Base-by-base conservation (phyloP, 495 filamentous ascomycete genomes). In the Pseudomonodictys pantanalensis region DNA sequence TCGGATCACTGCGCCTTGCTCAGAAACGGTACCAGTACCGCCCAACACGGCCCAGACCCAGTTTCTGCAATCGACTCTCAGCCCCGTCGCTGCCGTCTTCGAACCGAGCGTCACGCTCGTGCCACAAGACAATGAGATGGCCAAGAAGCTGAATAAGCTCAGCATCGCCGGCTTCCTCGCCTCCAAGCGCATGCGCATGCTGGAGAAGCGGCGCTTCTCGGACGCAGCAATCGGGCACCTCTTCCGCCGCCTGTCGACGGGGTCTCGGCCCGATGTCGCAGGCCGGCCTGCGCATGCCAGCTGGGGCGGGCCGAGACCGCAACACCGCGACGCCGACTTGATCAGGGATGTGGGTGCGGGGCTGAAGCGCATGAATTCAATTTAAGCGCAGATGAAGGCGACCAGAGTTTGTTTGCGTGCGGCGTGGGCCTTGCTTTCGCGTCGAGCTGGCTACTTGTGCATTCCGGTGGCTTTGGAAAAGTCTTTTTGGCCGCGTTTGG, bases 101-200 rank as follows among this genome's bases (percentile, higher is more conserved):
- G 53, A 58, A 42, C 60, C 60, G 12, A 58, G 60, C 38, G 45
- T 53, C 47, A 46, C 41, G n/a, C 59, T 55, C 23, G 42, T 11
- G 22, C 20, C 45, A 3, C 44, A 29, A 6, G 26, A 20, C 0
- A 48, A 58, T 11, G 23, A 38, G 18, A 35, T 25, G 43, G 8
- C 44, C 20, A 20, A 1, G 30, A 26, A 51, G 2, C 45, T 63
- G n/a, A 55, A 64, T 41, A 64, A 64, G 24, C 55, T 59, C 11
- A 64, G 54, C 61, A 64, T 64, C 33, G 53, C 61, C 1, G 61
- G 61, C 5, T 35, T 59, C n/a, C 44, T 58, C 18, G 47, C 61
- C 9, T 43, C 61, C 0, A 58, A 59, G 48, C 49, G 44, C 39
- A 32, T 59, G 48, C 24, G 20, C 23, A 51, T 53, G 15, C 8